These are phyloP conservation scores for Cercophora scortea DNA, from an alignment of 495 filamentous ascomycete genomes.

Conservation along the genomic window DNA sequence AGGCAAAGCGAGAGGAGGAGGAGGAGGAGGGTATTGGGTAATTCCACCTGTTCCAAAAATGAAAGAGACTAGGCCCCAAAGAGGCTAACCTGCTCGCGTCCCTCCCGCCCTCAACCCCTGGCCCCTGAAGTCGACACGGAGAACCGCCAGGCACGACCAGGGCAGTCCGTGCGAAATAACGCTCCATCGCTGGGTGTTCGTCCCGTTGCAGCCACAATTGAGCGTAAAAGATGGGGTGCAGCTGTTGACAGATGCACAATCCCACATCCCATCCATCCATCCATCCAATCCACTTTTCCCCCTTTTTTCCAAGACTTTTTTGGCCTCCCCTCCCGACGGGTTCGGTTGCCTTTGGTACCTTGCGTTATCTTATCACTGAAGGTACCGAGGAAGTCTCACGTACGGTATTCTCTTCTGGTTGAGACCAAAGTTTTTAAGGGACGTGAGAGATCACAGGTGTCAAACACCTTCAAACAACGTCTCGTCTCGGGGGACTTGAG, in stretches of 20 bases:
- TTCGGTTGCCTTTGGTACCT: not conserved
- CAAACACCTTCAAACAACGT: no score
- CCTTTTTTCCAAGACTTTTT: conserved; percentile 14
- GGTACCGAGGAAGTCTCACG: no score
- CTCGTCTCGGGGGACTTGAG: no score
- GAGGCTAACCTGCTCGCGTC: conserved; percentile 4
- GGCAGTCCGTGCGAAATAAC: not conserved
- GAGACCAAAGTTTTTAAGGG: not conserved
- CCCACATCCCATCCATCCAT: no score
- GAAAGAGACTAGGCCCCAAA: conserved; percentile 3
- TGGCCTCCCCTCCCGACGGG: not conserved
- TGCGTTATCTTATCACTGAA: not conserved
- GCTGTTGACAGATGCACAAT: not conserved
- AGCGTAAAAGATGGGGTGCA: conserved; percentile 14
- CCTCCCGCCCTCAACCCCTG: not conserved
- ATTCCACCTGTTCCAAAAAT: conserved; percentile 11
- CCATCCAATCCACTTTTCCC: conserved; percentile 4
- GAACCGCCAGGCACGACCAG: no score
- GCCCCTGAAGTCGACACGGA: not conserved
- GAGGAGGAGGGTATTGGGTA: no score
- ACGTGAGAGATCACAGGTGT: not conserved
- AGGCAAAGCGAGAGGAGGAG: no score
- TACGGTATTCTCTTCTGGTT: not conserved
- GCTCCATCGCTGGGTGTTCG: conserved; percentile 8
- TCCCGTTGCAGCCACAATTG: conserved; percentile 1